Base-by-base conservation (phyloP, 495 filamentous ascomycete species). In the Podospora sp. region DNA sequence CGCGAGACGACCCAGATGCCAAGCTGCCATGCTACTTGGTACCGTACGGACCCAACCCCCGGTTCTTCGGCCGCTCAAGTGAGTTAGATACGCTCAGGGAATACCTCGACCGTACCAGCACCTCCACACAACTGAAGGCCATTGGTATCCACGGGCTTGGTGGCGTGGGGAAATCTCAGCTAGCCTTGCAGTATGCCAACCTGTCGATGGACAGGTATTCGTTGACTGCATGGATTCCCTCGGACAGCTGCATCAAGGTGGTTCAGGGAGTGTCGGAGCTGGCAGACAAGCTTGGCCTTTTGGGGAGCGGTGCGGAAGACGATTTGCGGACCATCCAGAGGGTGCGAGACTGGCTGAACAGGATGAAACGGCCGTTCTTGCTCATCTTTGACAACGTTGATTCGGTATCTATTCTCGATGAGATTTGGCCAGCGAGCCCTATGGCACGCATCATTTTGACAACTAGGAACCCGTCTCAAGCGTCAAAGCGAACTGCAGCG, bases 101-200 rank as follows among this genome's bases (percentile, higher is more conserved):
- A 14, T 21, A 53, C 35, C 60, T 68, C 24, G 29, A 68, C 29
- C 60, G 60, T 7, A 7, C 18, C 14, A 7, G 26, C 27, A n/a
- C 4, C 1, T 60, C 26, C 11, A n/a, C 58, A 33, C 49, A 52
- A 51, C 60, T 68, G 0, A 52, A 61, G 21, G 66, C 66, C 25
- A 35, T 63, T 29, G 66, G 60, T 8, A 63, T 71, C 35, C 61
- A 68, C 49, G 62, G 69, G 16, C 69, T 68, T 24, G 65, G 69
- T 16, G 69, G 69, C n/a, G 66, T 68, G 2, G 65, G 65, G 1
- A 71, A 68, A 51, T 56, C 65, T 0, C 65, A 68, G 49, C 46
- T 71, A 26, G 69, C 69, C 20, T 56, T 71, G 16, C 69, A 68
- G n/a, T 66, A 68, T 14, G 68, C 68, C 65, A 64, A 64, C 40